phyloP scores from a whole-genome alignment of 2,329 filamentous ascomycete genomes.

The Akanthomyces uredinophilus region DNA sequence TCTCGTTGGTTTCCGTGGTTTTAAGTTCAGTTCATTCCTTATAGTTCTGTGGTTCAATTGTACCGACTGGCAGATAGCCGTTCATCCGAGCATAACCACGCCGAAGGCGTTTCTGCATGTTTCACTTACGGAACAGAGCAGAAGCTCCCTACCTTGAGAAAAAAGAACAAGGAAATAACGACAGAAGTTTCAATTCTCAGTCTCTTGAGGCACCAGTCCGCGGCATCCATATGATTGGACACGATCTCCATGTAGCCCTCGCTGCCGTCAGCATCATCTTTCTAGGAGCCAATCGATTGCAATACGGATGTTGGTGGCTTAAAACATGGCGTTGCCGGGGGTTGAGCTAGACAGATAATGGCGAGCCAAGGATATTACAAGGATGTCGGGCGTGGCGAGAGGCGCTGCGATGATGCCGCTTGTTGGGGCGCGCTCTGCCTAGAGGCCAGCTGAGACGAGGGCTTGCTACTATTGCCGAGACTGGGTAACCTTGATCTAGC shows the following conservation, averaged over 20 bases:
- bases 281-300: slow-evolving; percentile 1
- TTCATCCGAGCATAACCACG: slow-evolving; percentile 2
- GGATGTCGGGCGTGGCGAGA: neutral
- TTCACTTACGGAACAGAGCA: neutral
- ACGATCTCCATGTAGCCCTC: neutral
- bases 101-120: neutral
- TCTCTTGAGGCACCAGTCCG: neutral
- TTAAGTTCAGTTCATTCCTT: neutral
- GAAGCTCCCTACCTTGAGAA: neutral
- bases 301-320: slow-evolving; percentile 4
- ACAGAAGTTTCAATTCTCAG: neutral
- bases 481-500: neutral
- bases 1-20: neutral
- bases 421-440: neutral
- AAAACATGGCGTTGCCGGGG: neutral
- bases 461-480: neutral
- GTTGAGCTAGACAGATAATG: neutral
- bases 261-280: neutral
- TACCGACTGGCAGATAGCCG: neutral
- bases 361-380: neutral
- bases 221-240: slow-evolving; percentile 3
- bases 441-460: neutral
- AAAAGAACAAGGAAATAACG: slow-evolving; percentile 1
- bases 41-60: neutral
- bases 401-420: neutral